These are phyloP conservation scores for Moricandia arvensis DNA, from an alignment of 345 rosid genomes.

Conservation along the genomic window DNA sequence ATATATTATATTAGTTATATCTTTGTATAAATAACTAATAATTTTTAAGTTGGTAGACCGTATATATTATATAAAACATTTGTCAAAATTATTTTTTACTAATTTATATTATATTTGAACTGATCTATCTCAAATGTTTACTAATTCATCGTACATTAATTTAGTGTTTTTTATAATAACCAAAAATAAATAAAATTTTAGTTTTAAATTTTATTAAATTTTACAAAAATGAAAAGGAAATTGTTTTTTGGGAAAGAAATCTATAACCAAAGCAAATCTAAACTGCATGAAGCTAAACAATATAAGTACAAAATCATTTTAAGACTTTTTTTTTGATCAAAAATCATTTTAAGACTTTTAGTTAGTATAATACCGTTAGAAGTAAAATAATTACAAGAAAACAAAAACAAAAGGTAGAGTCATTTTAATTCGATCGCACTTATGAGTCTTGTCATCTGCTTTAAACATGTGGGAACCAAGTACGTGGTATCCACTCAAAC, in stretches of 20 bases:
- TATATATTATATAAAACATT: no score
- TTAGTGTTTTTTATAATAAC: no score
- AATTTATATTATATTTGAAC: no score
- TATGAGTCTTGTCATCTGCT: constrained; percentile 14
- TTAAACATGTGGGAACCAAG: constrained; percentile 34
- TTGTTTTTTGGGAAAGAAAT: no score
- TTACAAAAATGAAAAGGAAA: neutral
- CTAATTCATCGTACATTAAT: neutral
- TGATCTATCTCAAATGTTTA: neutral
- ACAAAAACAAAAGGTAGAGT: constrained; percentile 13
- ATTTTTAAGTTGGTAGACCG: no score
- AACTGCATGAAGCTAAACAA: neutral
- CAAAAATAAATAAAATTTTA: no score
- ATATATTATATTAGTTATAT: no score
- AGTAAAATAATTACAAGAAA: neutral
- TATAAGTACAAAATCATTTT: neutral
- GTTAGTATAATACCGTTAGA: neutral
- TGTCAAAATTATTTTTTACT: no score
- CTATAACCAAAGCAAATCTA: neutral
- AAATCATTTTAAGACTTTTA: neutral
- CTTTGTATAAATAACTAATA: no score
- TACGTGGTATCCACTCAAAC: constrained; percentile 23
- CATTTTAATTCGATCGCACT: constrained; percentile 19
- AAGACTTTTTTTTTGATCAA: no score
- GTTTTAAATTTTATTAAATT: no score